These are phyloP conservation scores for Colletotrichum sp. DNA, from an alignment of 2,329 filamentous ascomycete genomes.

Conservation along the genomic window DNA sequence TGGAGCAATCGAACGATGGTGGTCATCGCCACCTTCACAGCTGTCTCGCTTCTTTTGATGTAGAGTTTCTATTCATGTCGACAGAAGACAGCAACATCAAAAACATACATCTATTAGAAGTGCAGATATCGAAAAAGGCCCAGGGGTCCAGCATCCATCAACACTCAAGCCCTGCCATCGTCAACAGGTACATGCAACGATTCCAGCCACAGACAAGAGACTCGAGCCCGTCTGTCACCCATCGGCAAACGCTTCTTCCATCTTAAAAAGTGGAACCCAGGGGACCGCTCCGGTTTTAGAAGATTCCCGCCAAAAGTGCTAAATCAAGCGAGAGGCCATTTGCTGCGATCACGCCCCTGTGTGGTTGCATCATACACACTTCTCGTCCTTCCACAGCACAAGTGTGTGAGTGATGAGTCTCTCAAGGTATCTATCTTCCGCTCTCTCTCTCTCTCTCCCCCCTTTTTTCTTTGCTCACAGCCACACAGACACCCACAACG, in stretches of 20 bases:
- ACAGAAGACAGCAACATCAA: background rate
- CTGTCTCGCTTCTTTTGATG: background rate
- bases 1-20: background rate
- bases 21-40: background rate
- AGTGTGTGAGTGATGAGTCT: background rate
- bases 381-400: background rate
- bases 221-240: background rate
- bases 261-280: slow-evolving; percentile 22
- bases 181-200: background rate
- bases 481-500: background rate
- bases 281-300: slow-evolving; percentile 21
- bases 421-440: background rate
- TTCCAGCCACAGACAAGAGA: background rate
- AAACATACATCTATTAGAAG: background rate
- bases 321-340: slow-evolving; percentile 1
- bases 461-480: background rate
- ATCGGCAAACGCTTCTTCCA: slow-evolving; percentile 21
- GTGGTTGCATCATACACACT: background rate
- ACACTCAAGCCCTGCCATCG: background rate
- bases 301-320: background rate
- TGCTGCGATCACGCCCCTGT: background rate
- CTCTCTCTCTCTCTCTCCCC: too few relatives aligned
- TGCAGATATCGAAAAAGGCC: background rate
- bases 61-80: background rate
- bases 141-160: background rate